Percentiles rank a stretch among this genome's conserved stretches.
These are phyloP conservation scores for Grosmannia penicillata DNA, from an alignment of 2,329 filamentous ascomycete genomes.

Conservation along the genomic window DNA sequence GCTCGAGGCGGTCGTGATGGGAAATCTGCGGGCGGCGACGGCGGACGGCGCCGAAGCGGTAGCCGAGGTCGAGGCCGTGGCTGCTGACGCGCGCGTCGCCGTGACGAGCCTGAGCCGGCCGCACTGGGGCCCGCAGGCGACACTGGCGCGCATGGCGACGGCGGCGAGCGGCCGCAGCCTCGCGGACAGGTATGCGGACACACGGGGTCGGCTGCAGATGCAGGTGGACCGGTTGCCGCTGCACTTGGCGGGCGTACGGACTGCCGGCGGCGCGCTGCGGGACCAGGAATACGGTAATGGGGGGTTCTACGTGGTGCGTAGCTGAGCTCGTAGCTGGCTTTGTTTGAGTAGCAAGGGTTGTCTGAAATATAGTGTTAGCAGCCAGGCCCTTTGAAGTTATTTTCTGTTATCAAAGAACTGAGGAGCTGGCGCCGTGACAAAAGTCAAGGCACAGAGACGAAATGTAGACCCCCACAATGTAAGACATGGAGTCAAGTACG, in stretches of 20 bases:
- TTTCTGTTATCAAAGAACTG: too few species aligned
- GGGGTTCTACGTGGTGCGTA: slow-evolving; percentile 29
- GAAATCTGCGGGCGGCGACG: slow-evolving; percentile 32
- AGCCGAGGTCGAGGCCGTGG: slow-evolving; percentile 2
- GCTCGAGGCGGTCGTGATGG: slow-evolving; percentile 44
- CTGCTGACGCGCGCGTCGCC: slow-evolving; percentile 25
- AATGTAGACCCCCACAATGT: too few species aligned
- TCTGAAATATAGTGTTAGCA: too few species aligned
- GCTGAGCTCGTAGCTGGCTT: background rate
- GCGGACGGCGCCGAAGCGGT: slow-evolving; percentile 1
- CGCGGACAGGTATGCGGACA: slow-evolving; percentile 30
- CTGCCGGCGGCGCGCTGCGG: slow-evolving; percentile 26
- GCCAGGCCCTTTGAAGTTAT: too few species aligned
- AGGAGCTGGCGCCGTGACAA: too few species aligned
- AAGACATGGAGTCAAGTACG: too few species aligned
- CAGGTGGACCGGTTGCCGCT: slow-evolving; percentile 43
- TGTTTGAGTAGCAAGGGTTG: background rate
- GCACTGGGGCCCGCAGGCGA: slow-evolving; percentile 27
- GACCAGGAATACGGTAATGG: slow-evolving; percentile 35
- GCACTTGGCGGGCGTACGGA: slow-evolving; percentile 43
- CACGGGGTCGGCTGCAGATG: slow-evolving; percentile 34
- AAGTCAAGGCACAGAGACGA: too few species aligned
- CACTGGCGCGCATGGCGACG: slow-evolving; percentile 21
- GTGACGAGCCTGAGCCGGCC: slow-evolving; percentile 30
- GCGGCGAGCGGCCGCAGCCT: slow-evolving; percentile 26